Percentiles rank a stretch among this genome's conserved stretches.
Conservation (phyloP, 495 filamentous ascomycete genomes). For the Penicillium lagena region DNA sequence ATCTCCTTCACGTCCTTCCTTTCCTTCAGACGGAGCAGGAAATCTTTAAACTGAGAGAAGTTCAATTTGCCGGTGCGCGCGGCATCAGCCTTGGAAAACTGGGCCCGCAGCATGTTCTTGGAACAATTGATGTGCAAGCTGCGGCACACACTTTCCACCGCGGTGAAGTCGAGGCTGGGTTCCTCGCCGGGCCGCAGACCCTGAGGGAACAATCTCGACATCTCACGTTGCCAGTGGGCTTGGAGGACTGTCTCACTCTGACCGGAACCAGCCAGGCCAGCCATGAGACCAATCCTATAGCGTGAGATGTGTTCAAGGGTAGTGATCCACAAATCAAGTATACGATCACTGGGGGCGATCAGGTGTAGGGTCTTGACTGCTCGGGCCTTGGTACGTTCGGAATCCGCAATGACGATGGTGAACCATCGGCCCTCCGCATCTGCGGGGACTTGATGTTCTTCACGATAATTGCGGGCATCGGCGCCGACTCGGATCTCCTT, state of each 20-base stretch:
- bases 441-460: conserved; percentile 66
- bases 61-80: conserved; percentile 55
- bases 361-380: conserved; percentile 75
- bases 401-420: conserved; percentile 75
- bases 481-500: conserved; percentile 77
- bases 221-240: conserved; percentile 81
- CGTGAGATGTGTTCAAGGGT: conserved; percentile 74
- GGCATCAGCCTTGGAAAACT: conserved; percentile 69
- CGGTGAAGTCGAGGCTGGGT: conserved; percentile 65
- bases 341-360: conserved; percentile 62
- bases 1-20: conserved; percentile 72
- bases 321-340: conserved; percentile 71
- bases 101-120: conserved; percentile 61
- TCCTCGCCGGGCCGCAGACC: conserved; percentile 50
- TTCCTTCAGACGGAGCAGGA: conserved; percentile 74
- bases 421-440: conserved; percentile 68
- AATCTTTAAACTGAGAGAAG: conserved; percentile 72
- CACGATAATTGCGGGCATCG: conserved; percentile 83
- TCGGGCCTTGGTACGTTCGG: conserved; percentile 59
- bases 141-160: conserved; percentile 76
- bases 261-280: conserved; percentile 67
- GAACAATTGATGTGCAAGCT: conserved; percentile 86
- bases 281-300: conserved; percentile 82
- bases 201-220: conserved; percentile 59
- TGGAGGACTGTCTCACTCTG: conserved; percentile 72